Evolutionary conservation across 495 filamentous ascomycete species (phyloP).

Genomic region (Xylaria sp.): DNA sequence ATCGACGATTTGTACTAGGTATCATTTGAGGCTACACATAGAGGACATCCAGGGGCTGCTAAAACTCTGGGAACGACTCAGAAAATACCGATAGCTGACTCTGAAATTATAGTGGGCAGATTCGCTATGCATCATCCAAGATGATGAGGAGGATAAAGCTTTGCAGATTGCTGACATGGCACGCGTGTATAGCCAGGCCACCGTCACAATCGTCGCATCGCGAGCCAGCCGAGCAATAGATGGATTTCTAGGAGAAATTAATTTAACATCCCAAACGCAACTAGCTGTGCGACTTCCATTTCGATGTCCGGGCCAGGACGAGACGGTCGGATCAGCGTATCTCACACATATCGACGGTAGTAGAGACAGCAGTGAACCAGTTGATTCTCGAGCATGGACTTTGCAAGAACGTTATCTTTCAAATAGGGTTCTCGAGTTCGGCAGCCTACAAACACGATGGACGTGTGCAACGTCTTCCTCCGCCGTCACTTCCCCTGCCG

Average conservation of each 20-base stretch:
- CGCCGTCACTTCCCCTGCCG: neutral
- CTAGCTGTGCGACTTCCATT: neutral
- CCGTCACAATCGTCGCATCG: slow-evolving; percentile 31
- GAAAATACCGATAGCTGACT: neutral
- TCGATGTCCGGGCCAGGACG: neutral
- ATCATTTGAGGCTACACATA: too few species aligned
- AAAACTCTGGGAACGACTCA: neutral
- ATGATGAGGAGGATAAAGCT: slow-evolving; percentile 31
- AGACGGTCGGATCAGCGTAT: neutral
- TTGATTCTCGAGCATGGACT: slow-evolving; percentile 6
- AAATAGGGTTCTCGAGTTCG: neutral
- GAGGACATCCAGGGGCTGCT: too few species aligned
- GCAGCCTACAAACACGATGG: neutral
- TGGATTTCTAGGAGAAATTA: slow-evolving; percentile 27
- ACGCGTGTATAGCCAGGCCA: slow-evolving; percentile 27
- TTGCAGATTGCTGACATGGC: slow-evolving; percentile 35
- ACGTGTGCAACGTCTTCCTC: neutral
- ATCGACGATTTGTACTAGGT: too few species aligned
- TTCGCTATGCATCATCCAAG: slow-evolving; percentile 42
- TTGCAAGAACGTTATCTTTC: neutral
- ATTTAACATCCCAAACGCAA: neutral
- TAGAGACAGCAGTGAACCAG: neutral
- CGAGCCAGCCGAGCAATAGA: slow-evolving; percentile 28
- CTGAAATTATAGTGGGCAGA: slow-evolving; percentile 33
- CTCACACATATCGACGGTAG: neutral